A percentile compares a stretch with the other conserved stretches of the same genome.
Evolutionary conservation across 1,284 basidiomycete species (phyloP).

Genomic region (Neolentinus lepideus): DNA sequence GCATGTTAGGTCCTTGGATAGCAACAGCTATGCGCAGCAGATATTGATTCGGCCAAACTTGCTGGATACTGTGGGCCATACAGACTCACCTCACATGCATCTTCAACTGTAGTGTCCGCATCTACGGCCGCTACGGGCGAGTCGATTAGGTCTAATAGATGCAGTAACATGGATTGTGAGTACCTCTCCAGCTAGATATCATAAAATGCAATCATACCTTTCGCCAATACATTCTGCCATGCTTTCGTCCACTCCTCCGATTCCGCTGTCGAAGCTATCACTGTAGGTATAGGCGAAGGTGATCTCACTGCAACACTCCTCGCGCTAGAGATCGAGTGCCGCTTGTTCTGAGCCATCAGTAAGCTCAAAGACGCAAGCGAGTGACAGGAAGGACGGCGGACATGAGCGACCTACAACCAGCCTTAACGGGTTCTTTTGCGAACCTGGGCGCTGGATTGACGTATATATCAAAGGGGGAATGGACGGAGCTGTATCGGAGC

Average conservation of each 20-base stretch:
- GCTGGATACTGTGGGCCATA: slow-evolving; percentile 13
- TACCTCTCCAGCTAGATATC: background rate
- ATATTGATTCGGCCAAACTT: background rate
- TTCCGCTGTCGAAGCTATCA: slow-evolving; percentile 29
- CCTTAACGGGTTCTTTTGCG: background rate
- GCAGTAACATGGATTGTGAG: background rate
- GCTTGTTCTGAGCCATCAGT: slow-evolving; percentile 15
- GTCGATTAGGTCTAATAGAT: slow-evolving; percentile 52
- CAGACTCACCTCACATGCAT: slow-evolving; percentile 68
- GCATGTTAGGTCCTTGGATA: slow-evolving; percentile 55
- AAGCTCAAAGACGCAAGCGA: background rate
- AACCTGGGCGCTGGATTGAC: background rate
- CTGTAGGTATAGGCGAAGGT: slow-evolving; percentile 16
- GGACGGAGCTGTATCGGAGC: background rate
- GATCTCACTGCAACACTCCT: slow-evolving; percentile 20
- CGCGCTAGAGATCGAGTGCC: slow-evolving; percentile 26
- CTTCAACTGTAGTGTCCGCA: slow-evolving; percentile 63
- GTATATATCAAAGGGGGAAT: background rate
- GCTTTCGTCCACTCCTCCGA: slow-evolving; percentile 49
- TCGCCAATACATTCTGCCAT: slow-evolving; percentile 48
- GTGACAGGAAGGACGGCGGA: background rate
- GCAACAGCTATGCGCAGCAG: slow-evolving; percentile 38
- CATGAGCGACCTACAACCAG: background rate
- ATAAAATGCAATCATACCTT: slow-evolving; percentile 31
- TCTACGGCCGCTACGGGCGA: slow-evolving; percentile 55